phyloP scores from a whole-genome alignment of 441 rosid genomes.

The Rhodomyrtus psidioides region DNA sequence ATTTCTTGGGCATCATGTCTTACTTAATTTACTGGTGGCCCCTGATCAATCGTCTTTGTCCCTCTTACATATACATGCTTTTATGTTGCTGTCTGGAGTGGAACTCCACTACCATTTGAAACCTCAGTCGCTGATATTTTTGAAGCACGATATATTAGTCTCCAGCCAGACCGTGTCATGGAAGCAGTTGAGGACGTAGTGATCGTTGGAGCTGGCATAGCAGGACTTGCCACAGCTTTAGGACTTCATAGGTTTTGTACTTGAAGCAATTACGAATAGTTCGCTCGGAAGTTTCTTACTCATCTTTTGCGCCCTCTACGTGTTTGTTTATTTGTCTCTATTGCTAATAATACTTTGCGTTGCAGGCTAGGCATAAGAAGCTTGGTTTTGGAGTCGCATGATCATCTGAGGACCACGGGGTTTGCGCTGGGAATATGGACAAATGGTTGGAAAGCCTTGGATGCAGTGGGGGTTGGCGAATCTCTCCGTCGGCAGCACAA shows the following conservation, averaged over 20 bases:
- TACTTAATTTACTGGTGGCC: too few species aligned
- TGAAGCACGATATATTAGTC: too few species aligned
- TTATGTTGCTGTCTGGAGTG: too few species aligned
- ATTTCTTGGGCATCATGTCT: too few species aligned
- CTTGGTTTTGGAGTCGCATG: background rate
- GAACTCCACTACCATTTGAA: too few species aligned
- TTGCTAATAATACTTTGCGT: background rate
- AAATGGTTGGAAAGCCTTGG: background rate
- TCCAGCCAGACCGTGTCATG: background rate
- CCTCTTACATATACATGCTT: too few species aligned
- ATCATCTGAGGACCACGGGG: background rate
- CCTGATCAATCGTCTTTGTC: too few species aligned
- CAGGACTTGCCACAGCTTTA: slow-evolving; percentile 25
- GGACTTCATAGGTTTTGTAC: slow-evolving; percentile 53
- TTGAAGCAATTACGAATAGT: background rate
- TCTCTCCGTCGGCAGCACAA: background rate
- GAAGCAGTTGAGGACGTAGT: background rate
- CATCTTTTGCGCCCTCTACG: background rate
- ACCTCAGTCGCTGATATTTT: too few species aligned
- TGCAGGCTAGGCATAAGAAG: background rate
- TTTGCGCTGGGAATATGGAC: background rate
- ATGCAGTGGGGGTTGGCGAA: background rate
- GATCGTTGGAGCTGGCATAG: background rate
- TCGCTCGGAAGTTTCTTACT: too few species aligned
- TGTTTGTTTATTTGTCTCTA: background rate